phyloP scores from a whole-genome alignment of 495 filamentous ascomycete genomes.

The Penicillium malachiteum region DNA sequence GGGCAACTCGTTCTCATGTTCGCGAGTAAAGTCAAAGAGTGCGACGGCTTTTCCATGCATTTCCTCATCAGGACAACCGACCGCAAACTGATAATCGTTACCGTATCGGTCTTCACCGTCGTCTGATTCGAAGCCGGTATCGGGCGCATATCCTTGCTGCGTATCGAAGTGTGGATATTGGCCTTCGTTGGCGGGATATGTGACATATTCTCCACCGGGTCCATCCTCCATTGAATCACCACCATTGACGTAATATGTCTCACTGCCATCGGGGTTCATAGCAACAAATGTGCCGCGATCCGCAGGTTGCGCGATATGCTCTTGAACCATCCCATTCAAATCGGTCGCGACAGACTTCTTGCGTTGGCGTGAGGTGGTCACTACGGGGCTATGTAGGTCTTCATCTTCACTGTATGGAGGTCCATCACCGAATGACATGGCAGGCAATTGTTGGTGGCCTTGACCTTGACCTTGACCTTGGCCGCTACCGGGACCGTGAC shows the following conservation, averaged over 20 bases:
- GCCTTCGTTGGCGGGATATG: constrained; percentile 67
- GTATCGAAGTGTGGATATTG: constrained; percentile 54
- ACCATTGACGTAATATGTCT: constrained; percentile 75
- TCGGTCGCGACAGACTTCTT: constrained; percentile 66
- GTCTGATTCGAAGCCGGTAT: constrained; percentile 58
- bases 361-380: constrained; percentile 71
- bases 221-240: constrained; percentile 60
- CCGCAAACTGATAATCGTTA: constrained; percentile 89
- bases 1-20: constrained; percentile 95
- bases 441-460: constrained; percentile 65
- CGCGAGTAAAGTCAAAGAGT: constrained; percentile 88
- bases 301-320: constrained; percentile 17
- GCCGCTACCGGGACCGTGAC: constrained; percentile 14
- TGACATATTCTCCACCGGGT: constrained; percentile 76
- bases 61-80: constrained; percentile 92
- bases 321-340: constrained; percentile 31
- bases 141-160: constrained; percentile 56
- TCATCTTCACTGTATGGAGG: constrained; percentile 98
- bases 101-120: constrained; percentile 70
- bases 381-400: constrained; percentile 87
- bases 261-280: constrained; percentile 69
- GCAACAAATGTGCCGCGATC: constrained; percentile 66
- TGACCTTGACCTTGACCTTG: constrained; percentile 21
- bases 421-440: constrained; percentile 85
- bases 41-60: constrained; percentile 97